phyloP scores from a whole-genome alignment of 228 moss, liverwort and hornwort genomes.

The Sphagnum magellanicum region DNA sequence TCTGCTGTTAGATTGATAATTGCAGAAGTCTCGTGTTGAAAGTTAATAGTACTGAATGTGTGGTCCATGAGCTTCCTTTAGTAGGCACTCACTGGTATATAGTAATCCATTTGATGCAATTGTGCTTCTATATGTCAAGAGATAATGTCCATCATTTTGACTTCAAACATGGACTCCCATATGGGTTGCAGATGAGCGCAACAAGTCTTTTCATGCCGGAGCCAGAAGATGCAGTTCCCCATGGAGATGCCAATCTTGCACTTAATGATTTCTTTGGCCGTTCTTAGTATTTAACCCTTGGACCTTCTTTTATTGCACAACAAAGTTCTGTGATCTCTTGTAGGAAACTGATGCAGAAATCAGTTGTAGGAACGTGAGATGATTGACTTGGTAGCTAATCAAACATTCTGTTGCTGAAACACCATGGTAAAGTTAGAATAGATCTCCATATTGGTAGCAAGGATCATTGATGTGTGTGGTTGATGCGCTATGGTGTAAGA shows the following conservation, averaged over 20 bases:
- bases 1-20: too few relatives aligned
- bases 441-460: too few relatives aligned
- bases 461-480: too few relatives aligned
- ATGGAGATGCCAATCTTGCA: slow-evolving; percentile 97
- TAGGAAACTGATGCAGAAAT: neutral
- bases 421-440: too few relatives aligned
- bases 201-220: slow-evolving; percentile 85
- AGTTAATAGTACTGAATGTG: too few relatives aligned
- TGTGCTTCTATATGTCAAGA: too few relatives aligned
- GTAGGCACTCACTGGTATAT: too few relatives aligned
- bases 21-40: too few relatives aligned
- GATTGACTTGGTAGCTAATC: neutral
- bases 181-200: slow-evolving; percentile 44
- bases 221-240: slow-evolving; percentile 88
- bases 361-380: neutral
- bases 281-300: slow-evolving; percentile 13
- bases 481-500: too few relatives aligned
- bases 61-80: too few relatives aligned
- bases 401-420: neutral
- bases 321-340: neutral
- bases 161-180: too few relatives aligned
- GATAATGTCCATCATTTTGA: neutral
- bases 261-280: slow-evolving; percentile 94
- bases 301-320: neutral
- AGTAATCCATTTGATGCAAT: too few relatives aligned